phyloP scores from a whole-genome alignment of 2,329 filamentous ascomycete species.

The Pseudogymnoascus pannorum region DNA sequence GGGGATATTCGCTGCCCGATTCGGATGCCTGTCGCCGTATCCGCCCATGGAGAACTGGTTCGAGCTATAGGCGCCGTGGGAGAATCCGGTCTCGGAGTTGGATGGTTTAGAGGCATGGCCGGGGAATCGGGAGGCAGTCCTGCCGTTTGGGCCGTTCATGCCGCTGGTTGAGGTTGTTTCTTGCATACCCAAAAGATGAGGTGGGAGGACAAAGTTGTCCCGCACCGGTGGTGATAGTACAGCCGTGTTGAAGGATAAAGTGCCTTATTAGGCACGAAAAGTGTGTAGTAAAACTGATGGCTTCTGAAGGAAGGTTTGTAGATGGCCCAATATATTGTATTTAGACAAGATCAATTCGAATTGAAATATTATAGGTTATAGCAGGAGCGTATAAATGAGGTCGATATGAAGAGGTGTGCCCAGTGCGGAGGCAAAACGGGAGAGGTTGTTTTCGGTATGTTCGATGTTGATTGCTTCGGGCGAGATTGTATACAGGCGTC shows the following conservation, averaged over 20 bases:
- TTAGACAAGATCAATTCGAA: background rate
- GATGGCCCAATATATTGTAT: slow-evolving; percentile 13
- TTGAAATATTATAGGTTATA: slow-evolving; percentile 3
- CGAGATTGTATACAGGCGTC: background rate
- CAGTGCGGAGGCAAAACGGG: background rate
- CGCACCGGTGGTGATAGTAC: slow-evolving; percentile 67
- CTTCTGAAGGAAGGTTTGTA: background rate
- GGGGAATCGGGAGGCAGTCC: slow-evolving; percentile 52
- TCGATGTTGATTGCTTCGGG: slow-evolving; percentile 12
- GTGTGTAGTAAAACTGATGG: background rate
- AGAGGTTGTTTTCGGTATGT: background rate
- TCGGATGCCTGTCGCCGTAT: slow-evolving; percentile 80
- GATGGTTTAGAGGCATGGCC: slow-evolving; percentile 74
- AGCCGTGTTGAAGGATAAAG: slow-evolving; percentile 67
- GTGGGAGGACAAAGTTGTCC: slow-evolving; percentile 78
- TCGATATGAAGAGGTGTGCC: slow-evolving; percentile 10
- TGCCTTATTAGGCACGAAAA: slow-evolving; percentile 29
- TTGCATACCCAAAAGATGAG: slow-evolving; percentile 88
- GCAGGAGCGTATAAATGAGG: slow-evolving; percentile 8
- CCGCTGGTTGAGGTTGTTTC: slow-evolving; percentile 62
- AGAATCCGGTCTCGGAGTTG: slow-evolving; percentile 81
- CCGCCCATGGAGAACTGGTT: slow-evolving; percentile 65
- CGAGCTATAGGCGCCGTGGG: slow-evolving; percentile 83
- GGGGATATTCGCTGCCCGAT: slow-evolving; percentile 72
- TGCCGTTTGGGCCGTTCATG: slow-evolving; percentile 49